Conservation (phyloP, 2,329 filamentous ascomycete genomes). For the Nannizzia gypsea region DNA sequence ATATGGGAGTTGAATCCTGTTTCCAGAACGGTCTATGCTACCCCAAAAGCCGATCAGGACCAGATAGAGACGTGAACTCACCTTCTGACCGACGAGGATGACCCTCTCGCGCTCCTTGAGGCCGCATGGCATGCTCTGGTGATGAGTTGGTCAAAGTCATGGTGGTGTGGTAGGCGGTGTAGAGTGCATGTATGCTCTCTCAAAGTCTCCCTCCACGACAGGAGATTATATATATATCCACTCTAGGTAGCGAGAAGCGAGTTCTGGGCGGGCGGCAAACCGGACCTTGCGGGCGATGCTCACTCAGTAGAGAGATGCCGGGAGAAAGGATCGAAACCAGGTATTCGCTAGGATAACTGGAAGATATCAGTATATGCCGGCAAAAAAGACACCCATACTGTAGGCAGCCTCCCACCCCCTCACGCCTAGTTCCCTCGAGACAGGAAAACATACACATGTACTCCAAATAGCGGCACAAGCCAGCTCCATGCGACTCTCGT, state of each 20-base stretch:
- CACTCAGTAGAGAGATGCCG: background rate
- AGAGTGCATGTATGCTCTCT: background rate
- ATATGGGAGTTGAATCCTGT: background rate
- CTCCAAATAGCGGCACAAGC: background rate
- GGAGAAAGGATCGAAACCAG: background rate
- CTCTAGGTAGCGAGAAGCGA: background rate
- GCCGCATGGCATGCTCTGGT: background rate
- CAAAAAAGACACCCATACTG: background rate
- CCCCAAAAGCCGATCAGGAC: background rate
- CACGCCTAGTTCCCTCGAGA: background rate
- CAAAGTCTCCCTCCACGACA: background rate
- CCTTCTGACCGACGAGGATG: constrained; percentile 5
- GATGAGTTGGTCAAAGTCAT: background rate
- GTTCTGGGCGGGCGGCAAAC: background rate
- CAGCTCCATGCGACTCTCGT: background rate
- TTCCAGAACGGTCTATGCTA: constrained; percentile 1
- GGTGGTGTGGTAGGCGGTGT: background rate
- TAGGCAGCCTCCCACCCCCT: background rate
- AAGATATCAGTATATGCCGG: background rate
- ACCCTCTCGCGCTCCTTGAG: background rate
- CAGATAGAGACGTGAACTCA: constrained; percentile 2
- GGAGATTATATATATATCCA: background rate
- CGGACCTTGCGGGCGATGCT: too few species aligned
- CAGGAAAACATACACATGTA: background rate
- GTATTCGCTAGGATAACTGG: background rate